Base-by-base conservation (phyloP, 2,329 filamentous ascomycete genomes). In the Fusarium sp. region DNA sequence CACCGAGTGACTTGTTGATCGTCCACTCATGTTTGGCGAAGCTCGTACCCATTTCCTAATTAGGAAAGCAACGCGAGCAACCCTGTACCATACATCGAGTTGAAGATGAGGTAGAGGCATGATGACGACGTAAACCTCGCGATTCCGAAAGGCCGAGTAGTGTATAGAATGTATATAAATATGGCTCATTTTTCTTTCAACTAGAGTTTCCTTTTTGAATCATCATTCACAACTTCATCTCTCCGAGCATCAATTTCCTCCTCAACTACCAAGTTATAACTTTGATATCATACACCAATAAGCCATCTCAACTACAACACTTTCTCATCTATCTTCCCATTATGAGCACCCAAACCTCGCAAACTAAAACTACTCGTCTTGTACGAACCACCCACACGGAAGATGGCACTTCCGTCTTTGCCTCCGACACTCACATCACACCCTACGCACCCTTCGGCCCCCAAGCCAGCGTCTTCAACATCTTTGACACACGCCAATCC, bases 31-130 rank as follows among this genome's bases (percentile, higher is more conserved):
- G 17, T 33, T 53, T 20, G 49, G 11, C 20, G 49, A 53, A 20
- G 49, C 11, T 67, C 66, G 69, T 70, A 59, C 24, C 46, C 20
- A 36, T 69, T 73, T 67, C 70, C 66, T 49, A 64, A 69, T 73
- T 58, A 55, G 66, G 70, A 67, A 73, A 67, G 69, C 33, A 35
- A 24, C 69, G 63, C 69, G 67, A 71, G 53, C 38, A 71, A 67
- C 67, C 67, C 46, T 71, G 67, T 29, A 58, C 17, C 35, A 29
- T 64, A 6, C 20, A 14, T 44, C 11, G 20, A 57, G 40, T 60
- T 70, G 67, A 62, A 49, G 33, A 64, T 27, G 31, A 70, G 42
- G 14, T 12, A n/a, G 3, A 46, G 31, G 29, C 16, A 57, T 9
- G 29, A 70, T 46, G 22, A 33, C 22, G 20, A 12, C 33, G 20